Conservation (phyloP, 2,329 filamentous ascomycete genomes). For the Sordariomycetes sp. region DNA sequence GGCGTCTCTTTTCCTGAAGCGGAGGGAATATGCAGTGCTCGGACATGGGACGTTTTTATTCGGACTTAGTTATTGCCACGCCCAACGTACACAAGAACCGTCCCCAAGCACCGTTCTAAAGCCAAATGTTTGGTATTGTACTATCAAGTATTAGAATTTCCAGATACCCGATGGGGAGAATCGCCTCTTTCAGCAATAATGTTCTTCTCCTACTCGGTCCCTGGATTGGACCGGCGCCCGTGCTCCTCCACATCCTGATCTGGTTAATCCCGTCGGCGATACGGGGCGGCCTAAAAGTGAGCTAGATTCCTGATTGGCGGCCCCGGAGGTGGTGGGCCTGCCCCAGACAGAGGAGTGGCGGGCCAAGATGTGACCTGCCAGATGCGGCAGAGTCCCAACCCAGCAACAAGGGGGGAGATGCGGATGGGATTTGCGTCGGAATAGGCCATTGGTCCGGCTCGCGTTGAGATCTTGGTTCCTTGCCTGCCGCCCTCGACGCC, state of each 20-base stretch:
- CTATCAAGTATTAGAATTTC: too few species aligned
- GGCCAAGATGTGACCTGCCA: background rate
- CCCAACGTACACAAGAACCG: too few species aligned
- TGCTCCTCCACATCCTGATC: background rate
- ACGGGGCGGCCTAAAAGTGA: background rate
- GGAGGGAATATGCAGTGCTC: background rate
- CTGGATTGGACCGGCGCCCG: background rate
- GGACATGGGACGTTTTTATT: background rate
- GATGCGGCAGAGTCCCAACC: background rate
- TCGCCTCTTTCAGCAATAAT: background rate
- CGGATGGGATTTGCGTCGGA: background rate
- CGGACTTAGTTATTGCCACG: background rate
- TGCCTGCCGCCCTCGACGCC: too few species aligned
- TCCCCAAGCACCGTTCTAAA: too few species aligned
- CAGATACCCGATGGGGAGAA: too few species aligned
- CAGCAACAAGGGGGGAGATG: background rate
- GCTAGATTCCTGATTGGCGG: background rate
- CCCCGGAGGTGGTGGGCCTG: background rate
- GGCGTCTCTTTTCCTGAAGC: background rate
- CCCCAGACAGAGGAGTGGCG: background rate
- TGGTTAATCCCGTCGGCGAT: background rate
- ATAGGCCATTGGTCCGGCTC: background rate
- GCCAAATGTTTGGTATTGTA: too few species aligned
- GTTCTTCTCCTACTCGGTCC: background rate
- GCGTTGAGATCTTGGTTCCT: background rate